Conservation (phyloP, 2,329 filamentous ascomycete genomes). For the Phyllosticta paracitricarpa region DNA sequence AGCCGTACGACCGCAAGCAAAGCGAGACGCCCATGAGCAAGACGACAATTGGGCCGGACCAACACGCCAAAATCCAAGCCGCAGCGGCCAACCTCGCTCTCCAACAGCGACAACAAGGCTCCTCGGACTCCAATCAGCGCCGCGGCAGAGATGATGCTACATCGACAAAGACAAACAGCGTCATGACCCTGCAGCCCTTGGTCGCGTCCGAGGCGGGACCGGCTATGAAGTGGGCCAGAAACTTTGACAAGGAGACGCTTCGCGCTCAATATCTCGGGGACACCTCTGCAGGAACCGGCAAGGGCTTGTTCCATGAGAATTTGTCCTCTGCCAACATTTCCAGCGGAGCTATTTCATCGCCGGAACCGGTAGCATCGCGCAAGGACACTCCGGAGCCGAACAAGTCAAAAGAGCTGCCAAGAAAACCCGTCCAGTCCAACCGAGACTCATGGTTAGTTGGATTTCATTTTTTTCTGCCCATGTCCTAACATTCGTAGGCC, state of each 20-base stretch:
- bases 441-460: background rate
- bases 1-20: slow-evolving; percentile 42
- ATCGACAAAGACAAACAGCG: slow-evolving; percentile 71
- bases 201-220: slow-evolving; percentile 81
- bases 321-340: slow-evolving; percentile 3
- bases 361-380: background rate
- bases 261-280: slow-evolving; percentile 79
- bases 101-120: slow-evolving; percentile 52
- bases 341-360: background rate
- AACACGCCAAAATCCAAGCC: slow-evolving; percentile 85
- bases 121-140: slow-evolving; percentile 39
- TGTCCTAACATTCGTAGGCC: background rate
- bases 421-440: slow-evolving; percentile 17
- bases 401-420: slow-evolving; percentile 13
- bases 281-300: slow-evolving; percentile 51
- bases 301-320: slow-evolving; percentile 45
- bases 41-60: slow-evolving; percentile 76
- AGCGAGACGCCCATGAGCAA: slow-evolving; percentile 55
- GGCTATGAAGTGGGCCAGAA: slow-evolving; percentile 95
- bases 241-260: slow-evolving; percentile 84
- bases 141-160: slow-evolving; percentile 45
- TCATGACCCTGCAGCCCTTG: slow-evolving; percentile 76
- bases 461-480: background rate
- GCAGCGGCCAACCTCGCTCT: slow-evolving; percentile 77
- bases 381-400: background rate